Evolutionary conservation across 495 filamentous ascomycete species (phyloP), one percentile per base, ranked within the genome.

Genomic region (Penicillium verhagenii): DNA sequence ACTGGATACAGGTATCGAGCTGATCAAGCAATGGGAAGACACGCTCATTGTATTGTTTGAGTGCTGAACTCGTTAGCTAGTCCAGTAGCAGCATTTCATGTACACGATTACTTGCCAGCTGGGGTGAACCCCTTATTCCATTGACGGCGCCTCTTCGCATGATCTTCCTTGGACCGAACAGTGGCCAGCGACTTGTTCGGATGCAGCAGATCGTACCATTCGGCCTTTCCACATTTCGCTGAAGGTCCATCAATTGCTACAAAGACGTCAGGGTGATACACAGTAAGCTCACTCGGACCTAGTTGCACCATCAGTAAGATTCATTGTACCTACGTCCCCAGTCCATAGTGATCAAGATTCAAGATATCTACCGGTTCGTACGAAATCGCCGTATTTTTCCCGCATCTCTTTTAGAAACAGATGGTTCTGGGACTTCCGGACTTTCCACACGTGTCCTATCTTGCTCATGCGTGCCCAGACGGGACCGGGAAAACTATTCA

Each of bases 121-220:
- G 58, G 47, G n/a, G 69, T 64, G 16, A 78, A 60, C 0, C 62
- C 69, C 14, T 48, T 57, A 24, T 73, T 68, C 75, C 74, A 78
- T 1, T 60, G 57, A 29, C 60, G 68, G 11, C 72, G 69, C 4
- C 74, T 61, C 1, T 21, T 28, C 16, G 50, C 63, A 52, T 78
- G 74, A 0, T 57, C 26, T 0, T 57, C 38, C 3, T 56, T 48
- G 39, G 67, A 58, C 0, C 77, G 70, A 18, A 67, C 64, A 37
- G 74, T 77, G 24, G 72, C 62, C 4, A 77, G 59, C 14, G 73
- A 70, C 16, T 52, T 58, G n/a, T 61, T 59, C 0, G 77, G 77
- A 42, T 67, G 59, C 0, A 74, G 52, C 2, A 76, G 56, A 16
- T 78, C 76, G 50, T 81, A 80, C 75, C 76, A 80, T 1, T 67